Percentiles rank a stretch among this genome's conserved stretches.
Conservation (phyloP, 805 yeast species). For the Yarrowia hollandica region DNA sequence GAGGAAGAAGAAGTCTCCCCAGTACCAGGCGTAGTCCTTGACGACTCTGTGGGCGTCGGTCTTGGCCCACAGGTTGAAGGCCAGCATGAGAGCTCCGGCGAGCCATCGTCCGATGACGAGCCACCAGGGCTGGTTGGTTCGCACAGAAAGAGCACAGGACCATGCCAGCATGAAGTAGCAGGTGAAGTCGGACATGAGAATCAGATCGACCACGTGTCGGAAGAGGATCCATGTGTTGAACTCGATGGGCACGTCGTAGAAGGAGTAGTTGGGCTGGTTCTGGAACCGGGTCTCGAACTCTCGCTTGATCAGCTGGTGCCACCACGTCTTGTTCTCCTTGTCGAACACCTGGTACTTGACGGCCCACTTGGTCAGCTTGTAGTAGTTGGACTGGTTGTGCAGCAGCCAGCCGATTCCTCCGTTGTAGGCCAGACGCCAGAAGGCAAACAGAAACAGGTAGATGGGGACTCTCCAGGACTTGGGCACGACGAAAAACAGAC, state of each 20-base stretch:
- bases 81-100: slow-evolving; percentile 60
- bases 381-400: slow-evolving; percentile 62
- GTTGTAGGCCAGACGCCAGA: slow-evolving; percentile 77
- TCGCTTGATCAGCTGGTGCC: slow-evolving; percentile 48
- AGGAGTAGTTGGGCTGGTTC: slow-evolving; percentile 39
- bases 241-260: slow-evolving; percentile 58
- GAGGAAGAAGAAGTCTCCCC: slow-evolving; percentile 90
- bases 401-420: slow-evolving; percentile 75
- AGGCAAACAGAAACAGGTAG: slow-evolving; percentile 58
- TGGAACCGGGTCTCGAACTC: slow-evolving; percentile 54
- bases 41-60: slow-evolving; percentile 85
- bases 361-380: slow-evolving; percentile 55
- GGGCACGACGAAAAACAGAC: slow-evolving; percentile 39
- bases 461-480: slow-evolving; percentile 38
- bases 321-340: slow-evolving; percentile 34
- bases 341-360: slow-evolving; percentile 50
- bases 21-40: slow-evolving; percentile 90
- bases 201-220: slow-evolving; percentile 75
- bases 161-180: slow-evolving; percentile 66
- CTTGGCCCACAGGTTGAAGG: slow-evolving; percentile 82
- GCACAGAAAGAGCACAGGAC: slow-evolving; percentile 40
- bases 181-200: slow-evolving; percentile 80
- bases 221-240: slow-evolving; percentile 81
- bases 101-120: slow-evolving; percentile 53
- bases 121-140: slow-evolving; percentile 48